Evolutionary conservation across 345 rosid genomes (phyloP), one percentile per base, ranked within the genome.

Genomic region (Acer yangbiense): DNA sequence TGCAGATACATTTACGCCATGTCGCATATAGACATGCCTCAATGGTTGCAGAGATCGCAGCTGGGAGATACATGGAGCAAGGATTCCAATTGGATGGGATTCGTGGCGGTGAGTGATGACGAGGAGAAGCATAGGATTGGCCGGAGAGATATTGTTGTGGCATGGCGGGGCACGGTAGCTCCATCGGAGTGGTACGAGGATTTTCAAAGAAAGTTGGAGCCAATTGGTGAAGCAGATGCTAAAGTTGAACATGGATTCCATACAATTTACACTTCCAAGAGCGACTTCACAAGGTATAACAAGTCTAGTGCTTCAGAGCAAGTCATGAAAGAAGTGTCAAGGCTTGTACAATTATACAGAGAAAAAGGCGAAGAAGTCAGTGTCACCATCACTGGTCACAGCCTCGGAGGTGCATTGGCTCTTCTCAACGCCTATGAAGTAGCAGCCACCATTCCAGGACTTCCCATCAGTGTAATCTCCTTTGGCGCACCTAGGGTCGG

Each of bases 1-100:
- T 68, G 81, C 27, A 76, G 68, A 20, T 85, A 88, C 71, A 76
- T 86, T 12, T 80, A 85, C 23, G 88, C 91, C 7, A 85, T 82
- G 83, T 83, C 88, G 1, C 81, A 77, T 54, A 61, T 82, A 14
- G 78, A 80, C 23, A 48, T 88, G 83, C 91, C 88, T 7, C 73
- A 69, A 6, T 85, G 84, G 86, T 11, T 88, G 0, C 77, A 77
- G 66, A 80, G 79, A 57, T 84, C 89, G 14, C 75, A 35, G 5
- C 21, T 80, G 68, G 46, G 13, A 16, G 55, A 80, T 12, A 68
- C 66, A 0, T 80, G 88, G 87, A 83, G 87, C 81, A 82, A 80
- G 57, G 86, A 85, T 43, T 83, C 90, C 46, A 87, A 87, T 39
- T 87, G 88, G 92, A 79, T 88, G 69, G 88, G 92, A 5, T 88